A percentile compares a stretch with the other conserved stretches of the same genome.
phyloP scores from a whole-genome alignment of 2,329 filamentous ascomycete species.

The Aspergillus tanneri region DNA sequence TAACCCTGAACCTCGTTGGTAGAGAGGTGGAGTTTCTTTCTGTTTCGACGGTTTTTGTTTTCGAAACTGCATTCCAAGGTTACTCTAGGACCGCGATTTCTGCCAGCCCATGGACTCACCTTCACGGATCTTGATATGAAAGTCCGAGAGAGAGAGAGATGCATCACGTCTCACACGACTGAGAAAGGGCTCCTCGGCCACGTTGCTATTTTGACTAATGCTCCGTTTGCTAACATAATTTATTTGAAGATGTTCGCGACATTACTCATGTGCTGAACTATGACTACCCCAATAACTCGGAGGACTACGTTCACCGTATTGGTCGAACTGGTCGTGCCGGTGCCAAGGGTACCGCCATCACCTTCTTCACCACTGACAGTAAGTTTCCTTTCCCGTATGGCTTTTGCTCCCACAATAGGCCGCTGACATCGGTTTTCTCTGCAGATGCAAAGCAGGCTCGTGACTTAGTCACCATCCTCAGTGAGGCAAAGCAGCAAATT shows the following conservation, averaged over 20 bases:
- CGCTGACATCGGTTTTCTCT: conserved; percentile 20
- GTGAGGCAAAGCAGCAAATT: conserved; percentile 96
- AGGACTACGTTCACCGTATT: conserved; percentile 69
- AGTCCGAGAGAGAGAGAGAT: conserved; percentile 59
- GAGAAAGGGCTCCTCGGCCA: conserved; percentile 53
- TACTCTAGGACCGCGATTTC: conserved; percentile 64
- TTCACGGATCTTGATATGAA: conserved; percentile 41
- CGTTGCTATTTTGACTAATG: conserved; percentile 46
- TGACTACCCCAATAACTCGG: conserved; percentile 95
- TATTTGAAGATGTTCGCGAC: conserved; percentile 95
- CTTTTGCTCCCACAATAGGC: neutral
- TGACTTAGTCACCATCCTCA: conserved; percentile 88
- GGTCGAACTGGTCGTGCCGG: conserved; percentile 71
- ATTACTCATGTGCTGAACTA: conserved; percentile 99
- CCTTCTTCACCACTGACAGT: conserved; percentile 99
- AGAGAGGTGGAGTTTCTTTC: conserved; percentile 72
- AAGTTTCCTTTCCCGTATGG: conserved; percentile 49
- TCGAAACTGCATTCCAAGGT: conserved; percentile 77
- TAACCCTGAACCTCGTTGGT: conserved; percentile 60
- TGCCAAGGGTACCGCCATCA: conserved; percentile 92
- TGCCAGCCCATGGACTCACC: conserved; percentile 54
- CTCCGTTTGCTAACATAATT: conserved; percentile 73
- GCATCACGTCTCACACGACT: conserved; percentile 62
- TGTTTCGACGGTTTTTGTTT: conserved; percentile 44
- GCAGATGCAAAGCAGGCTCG: conserved; percentile 89